phyloP scores from a whole-genome alignment of 2,329 filamentous ascomycete species.

The Cordyceps farinosa region DNA sequence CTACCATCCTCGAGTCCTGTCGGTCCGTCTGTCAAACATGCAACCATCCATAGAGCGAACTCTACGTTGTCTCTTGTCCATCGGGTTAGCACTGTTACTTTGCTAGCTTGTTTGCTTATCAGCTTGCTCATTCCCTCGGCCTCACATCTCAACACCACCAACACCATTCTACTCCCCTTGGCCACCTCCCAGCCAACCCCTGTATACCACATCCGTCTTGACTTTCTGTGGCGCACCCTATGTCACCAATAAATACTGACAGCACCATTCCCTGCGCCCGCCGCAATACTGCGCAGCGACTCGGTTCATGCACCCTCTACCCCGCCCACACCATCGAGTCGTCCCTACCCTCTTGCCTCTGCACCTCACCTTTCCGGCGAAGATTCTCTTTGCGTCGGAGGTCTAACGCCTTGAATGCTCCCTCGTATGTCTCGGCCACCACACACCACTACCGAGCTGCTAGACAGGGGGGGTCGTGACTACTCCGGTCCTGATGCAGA shows the following conservation, averaged over 20 bases:
- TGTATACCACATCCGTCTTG: not conserved
- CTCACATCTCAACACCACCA: not conserved
- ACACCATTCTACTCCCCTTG: not conserved
- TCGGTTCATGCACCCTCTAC: slow-evolving; percentile 13
- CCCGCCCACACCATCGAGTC: slow-evolving; percentile 3
- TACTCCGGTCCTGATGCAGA: not conserved
- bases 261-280: not conserved
- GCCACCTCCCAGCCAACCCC: not conserved
- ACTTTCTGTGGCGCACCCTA: not conserved
- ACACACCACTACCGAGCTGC: not conserved
- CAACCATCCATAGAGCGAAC: not conserved
- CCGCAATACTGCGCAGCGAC: not conserved
- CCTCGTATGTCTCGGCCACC: not conserved
- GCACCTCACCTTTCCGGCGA: not conserved
- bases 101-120: not conserved
- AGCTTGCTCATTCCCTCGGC: not conserved
- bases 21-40: not conserved
- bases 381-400: not conserved
- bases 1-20: not conserved
- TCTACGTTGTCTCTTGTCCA: not conserved
- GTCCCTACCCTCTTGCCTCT: not conserved
- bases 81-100: not conserved
- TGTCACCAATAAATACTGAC: not conserved
- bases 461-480: not conserved
- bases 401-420: not conserved